phyloP scores from a whole-genome alignment of 768 basidiomycete species.

The Phaeotremella fagi region DNA sequence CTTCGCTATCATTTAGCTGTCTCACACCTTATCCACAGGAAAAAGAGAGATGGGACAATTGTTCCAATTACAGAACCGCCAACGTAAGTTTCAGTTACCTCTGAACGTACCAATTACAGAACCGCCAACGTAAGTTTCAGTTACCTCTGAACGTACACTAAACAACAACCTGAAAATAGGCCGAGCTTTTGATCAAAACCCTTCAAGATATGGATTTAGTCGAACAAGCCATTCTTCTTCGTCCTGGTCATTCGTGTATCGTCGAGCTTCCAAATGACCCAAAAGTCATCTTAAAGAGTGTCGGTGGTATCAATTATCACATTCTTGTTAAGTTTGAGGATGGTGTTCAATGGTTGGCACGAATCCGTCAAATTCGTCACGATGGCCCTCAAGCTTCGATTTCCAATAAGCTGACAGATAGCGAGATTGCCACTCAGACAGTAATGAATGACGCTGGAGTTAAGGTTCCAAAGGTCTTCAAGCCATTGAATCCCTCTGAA shows the following conservation, averaged over 20 bases:
- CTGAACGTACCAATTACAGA: background rate
- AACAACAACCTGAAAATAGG: background rate
- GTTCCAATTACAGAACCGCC: background rate
- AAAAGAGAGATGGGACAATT: background rate
- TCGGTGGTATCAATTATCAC: background rate
- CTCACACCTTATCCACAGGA: background rate
- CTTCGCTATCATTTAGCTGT: background rate
- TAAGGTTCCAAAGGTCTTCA: background rate
- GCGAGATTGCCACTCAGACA: background rate
- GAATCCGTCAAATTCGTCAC: background rate
- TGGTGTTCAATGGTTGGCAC: conserved; percentile 1
- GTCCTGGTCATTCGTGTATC: conserved; percentile 1
- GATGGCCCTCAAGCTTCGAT: background rate
- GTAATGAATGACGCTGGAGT: background rate
- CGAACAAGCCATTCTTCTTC: background rate
- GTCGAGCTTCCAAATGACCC: background rate
- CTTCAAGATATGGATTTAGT: background rate
- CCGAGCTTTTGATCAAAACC: background rate
- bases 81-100: background rate
- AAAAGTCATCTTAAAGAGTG: background rate
- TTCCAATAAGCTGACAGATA: background rate
- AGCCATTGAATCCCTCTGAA: background rate
- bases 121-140: background rate
- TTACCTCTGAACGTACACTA: background rate
- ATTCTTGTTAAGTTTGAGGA: background rate